Evolutionary conservation across 1,284 basidiomycete species (phyloP).

Genomic region (Ganoderma multipileum): DNA sequence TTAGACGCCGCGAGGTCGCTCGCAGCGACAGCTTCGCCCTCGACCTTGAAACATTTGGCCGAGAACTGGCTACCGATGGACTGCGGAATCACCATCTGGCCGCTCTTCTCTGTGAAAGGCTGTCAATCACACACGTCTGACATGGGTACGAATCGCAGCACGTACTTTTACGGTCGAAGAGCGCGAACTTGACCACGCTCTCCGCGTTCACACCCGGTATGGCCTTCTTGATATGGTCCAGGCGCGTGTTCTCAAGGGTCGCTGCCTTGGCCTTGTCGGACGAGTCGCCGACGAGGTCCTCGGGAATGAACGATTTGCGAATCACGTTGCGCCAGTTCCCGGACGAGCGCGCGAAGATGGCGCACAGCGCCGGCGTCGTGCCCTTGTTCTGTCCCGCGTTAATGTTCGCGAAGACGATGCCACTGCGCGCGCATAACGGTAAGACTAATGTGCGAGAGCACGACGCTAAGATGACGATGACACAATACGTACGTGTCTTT

Average conservation of each 20-base stretch:
- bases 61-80: background rate
- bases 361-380: conserved; percentile 4
- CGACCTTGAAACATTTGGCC: background rate
- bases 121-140: background rate
- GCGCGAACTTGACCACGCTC: conserved; percentile 9
- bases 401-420: conserved; percentile 7
- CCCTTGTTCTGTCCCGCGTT: background rate
- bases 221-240: background rate
- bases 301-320: conserved; percentile 8
- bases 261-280: too few species aligned
- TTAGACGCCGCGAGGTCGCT: background rate
- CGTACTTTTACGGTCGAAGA: conserved; percentile 5
- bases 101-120: background rate
- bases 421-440: background rate
- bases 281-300: conserved; percentile 6
- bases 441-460: too few species aligned
- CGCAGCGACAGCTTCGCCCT: background rate
- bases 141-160: too few species aligned
- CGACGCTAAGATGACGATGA: too few species aligned
- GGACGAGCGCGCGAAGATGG: conserved; percentile 4
- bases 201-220: background rate
- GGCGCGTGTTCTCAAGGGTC: conserved; percentile 6
- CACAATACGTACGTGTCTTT: background rate
- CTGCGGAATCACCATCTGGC: background rate
- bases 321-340: background rate